Evolutionary conservation across 2,329 filamentous ascomycete genomes (phyloP).

Genomic region (Paraphaeosphaeria minitans): DNA sequence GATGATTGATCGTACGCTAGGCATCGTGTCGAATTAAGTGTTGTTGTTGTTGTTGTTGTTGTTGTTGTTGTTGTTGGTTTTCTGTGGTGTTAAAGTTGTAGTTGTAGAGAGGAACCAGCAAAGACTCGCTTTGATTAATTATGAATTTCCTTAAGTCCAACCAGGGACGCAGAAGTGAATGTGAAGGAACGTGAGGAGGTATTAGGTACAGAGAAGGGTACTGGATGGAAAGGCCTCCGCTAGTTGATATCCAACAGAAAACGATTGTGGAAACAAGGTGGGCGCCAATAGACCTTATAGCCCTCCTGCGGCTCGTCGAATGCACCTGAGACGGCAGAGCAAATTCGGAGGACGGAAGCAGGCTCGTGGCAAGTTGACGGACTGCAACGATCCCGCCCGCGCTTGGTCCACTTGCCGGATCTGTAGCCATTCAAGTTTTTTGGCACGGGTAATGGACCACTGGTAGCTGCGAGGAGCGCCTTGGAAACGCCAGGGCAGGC

Average conservation of each 20-base stretch:
- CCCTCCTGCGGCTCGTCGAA: slow-evolving; percentile 34
- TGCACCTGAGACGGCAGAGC: slow-evolving; percentile 44
- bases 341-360: slow-evolving; percentile 46
- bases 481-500: slow-evolving; percentile 34
- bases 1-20: slow-evolving; percentile 43
- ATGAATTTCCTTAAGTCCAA: slow-evolving; percentile 45
- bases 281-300: slow-evolving; percentile 48
- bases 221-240: slow-evolving; percentile 38
- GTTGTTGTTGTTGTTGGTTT: slow-evolving; percentile 24
- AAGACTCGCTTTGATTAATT: slow-evolving; percentile 48
- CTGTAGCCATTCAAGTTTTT: slow-evolving; percentile 40
- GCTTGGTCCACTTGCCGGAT: slow-evolving; percentile 37
- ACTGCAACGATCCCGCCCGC: slow-evolving; percentile 38
- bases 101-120: slow-evolving; percentile 41
- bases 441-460: slow-evolving; percentile 34
- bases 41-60: slow-evolving; percentile 25
- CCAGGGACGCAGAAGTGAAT: slow-evolving; percentile 48
- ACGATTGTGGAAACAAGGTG: slow-evolving; percentile 42
- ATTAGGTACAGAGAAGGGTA: slow-evolving; percentile 43
- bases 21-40: slow-evolving; percentile 45
- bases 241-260: slow-evolving; percentile 46
- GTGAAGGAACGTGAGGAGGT: slow-evolving; percentile 41
- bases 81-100: slow-evolving; percentile 13
- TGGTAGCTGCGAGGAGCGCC: slow-evolving; percentile 35
- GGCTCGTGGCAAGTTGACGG: slow-evolving; percentile 38